Base-by-base conservation (phyloP, 2,329 filamentous ascomycete genomes). In the Madurella mycetomatis region DNA sequence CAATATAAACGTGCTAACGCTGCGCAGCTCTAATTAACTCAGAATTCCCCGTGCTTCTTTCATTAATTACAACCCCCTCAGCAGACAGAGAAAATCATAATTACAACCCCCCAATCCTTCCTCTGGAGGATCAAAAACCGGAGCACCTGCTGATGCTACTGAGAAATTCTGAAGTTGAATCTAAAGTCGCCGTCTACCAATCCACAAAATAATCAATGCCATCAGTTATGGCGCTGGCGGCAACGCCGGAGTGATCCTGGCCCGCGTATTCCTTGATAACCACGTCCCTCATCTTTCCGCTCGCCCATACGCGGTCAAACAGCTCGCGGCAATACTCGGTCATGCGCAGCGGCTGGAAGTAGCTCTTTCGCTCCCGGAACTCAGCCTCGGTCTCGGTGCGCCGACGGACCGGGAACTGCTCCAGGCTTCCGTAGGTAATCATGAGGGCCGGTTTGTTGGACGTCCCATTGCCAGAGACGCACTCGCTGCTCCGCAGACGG, bases 191-290 rank as follows among this genome's bases (percentile, higher is more conserved):
- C n/a, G n/a, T n/a, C n/a, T 48, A 62, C 59, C 60, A 65, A 45
- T 63, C 61, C 5, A 61, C 48, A 46, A 65, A 66, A 46, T 66
- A 64, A 17, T 53, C 50, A n/a, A 64, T 55, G 17, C 63, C 64
- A 45, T 65, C 63, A 13, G 57, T 54, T 44, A 66, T 49, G 12
- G 61, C 61, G 17, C 58, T 59, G 13, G 58, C 59, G 1, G 53
- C 62, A 16, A 63, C 59, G 1, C 55, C 56, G 0, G 61, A 59
- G 43, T 66, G 63, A 25, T 65, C 64, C 49, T 60, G 56, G 9
- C 63, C 62, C 3, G 16, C 54, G 31, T 65, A 65, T 40, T 59
- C 61, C 51, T 65, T 65, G 11, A 66, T 32, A 46, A 54, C 53
- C 4, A 60, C 57, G 54, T 65, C 56, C 40, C 62, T 54, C 15